Conservation (phyloP, 2,329 filamentous ascomycete genomes). For the Dactylellina drechsleri region DNA sequence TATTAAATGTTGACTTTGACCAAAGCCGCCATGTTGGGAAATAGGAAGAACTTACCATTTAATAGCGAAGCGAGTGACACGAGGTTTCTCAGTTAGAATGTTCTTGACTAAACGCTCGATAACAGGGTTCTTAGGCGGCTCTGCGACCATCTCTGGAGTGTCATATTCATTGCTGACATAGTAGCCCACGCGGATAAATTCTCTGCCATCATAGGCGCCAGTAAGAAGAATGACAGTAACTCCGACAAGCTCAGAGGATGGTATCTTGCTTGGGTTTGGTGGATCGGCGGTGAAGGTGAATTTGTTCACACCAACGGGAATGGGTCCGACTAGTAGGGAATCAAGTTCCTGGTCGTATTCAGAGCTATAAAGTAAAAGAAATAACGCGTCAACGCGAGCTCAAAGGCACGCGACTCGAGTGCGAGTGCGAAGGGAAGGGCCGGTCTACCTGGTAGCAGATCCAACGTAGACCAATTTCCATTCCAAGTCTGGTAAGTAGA, state of each 20-base stretch:
- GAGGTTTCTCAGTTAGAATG: conserved; percentile 94
- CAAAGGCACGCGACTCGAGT: conserved; percentile 15
- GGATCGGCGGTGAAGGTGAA: conserved; percentile 97
- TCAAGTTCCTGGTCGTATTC: conserved; percentile 99
- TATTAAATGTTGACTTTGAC: neutral
- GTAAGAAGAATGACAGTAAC: conserved; percentile 97
- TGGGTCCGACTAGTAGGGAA: conserved; percentile 94
- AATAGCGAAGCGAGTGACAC: conserved; percentile 96
- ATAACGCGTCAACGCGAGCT: conserved; percentile 44
- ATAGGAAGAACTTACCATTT: conserved; percentile 78
- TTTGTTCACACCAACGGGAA: conserved; percentile 97
- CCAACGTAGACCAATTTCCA: conserved; percentile 99
- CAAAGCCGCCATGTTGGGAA: neutral
- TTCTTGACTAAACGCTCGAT: conserved; percentile 92
- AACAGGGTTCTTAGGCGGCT: conserved; percentile 90
- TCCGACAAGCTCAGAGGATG: conserved; percentile 91
- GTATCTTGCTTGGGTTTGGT: conserved; percentile 88
- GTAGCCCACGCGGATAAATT: conserved; percentile 98
- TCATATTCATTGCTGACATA: conserved; percentile 99
- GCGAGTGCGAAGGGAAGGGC: conserved; percentile 13
- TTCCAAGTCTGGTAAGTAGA: conserved; percentile 77
- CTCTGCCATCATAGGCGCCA: conserved; percentile 93
- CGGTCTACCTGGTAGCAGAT: conserved; percentile 88
- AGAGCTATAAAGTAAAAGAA: conserved; percentile 69
- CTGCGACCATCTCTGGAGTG: conserved; percentile 84